Conservation (phyloP, 2,329 filamentous ascomycete species). For the Helminthosporium solani region DNA sequence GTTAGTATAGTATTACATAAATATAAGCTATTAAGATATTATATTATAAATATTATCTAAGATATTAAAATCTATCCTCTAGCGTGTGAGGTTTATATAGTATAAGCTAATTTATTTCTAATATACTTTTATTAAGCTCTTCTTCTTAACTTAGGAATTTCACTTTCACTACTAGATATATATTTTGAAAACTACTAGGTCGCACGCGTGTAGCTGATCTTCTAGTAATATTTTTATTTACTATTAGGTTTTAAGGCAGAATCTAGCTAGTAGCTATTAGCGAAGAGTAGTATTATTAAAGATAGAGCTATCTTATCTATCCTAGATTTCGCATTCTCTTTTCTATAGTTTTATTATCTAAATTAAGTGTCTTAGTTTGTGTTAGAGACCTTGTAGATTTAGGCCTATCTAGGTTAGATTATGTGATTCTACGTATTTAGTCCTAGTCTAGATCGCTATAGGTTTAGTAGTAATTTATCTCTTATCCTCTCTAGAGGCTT, state of each 20-base stretch:
- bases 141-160: constrained; percentile 14
- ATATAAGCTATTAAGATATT: constrained; percentile 5
- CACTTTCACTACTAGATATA: constrained; percentile 18
- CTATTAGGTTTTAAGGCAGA: constrained; percentile 11
- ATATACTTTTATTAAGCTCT: constrained; percentile 15
- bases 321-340: constrained; percentile 10
- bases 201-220: constrained; percentile 14
- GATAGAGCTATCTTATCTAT: constrained; percentile 3
- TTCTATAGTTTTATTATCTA: constrained; percentile 6
- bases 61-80: constrained; percentile 12
- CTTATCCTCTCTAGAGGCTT: no score
- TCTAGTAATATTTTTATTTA: constrained; percentile 10
- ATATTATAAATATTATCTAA: constrained; percentile 18
- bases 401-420: no score
- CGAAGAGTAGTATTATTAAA: neutral
- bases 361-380: constrained; percentile 6
- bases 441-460: no score
- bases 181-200: constrained; percentile 15
- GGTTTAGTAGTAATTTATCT: no score
- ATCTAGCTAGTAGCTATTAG: no score
- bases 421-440: no score
- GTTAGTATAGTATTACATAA: constrained; percentile 9
- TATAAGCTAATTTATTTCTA: constrained; percentile 17
- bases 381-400: no score
- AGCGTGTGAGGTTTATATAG: constrained; percentile 13